phyloP scores from a whole-genome alignment of 805 yeast species.

The Saturnispora mendoncae region DNA sequence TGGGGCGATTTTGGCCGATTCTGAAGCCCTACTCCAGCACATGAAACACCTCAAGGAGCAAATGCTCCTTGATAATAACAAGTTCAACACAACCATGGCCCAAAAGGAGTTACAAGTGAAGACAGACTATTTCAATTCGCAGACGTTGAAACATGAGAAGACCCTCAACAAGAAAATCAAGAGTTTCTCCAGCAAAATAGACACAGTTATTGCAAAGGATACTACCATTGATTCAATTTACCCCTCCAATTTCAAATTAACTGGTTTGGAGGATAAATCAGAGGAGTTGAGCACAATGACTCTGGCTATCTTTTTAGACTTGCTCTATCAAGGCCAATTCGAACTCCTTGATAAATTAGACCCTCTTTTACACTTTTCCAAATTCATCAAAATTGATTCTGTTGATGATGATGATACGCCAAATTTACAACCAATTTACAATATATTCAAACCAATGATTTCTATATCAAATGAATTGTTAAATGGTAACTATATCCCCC shows the following conservation, averaged over 20 bases:
- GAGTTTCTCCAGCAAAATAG: constrained; percentile 11
- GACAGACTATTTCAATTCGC: constrained; percentile 2
- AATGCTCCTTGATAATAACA: too few relatives aligned
- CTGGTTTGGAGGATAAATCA: background rate
- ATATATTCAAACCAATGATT: constrained; percentile 4
- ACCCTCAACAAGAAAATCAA: constrained; percentile 17
- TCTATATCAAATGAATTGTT: background rate
- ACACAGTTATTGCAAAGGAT: background rate
- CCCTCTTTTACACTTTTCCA: background rate
- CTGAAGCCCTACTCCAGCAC: background rate
- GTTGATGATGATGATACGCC: background rate
- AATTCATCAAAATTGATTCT: background rate
- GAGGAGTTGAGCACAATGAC: background rate
- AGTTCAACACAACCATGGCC: too few relatives aligned
- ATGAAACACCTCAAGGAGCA: background rate
- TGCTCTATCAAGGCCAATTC: constrained; percentile 27
- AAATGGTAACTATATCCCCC: background rate
- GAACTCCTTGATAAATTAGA: constrained; percentile 12
- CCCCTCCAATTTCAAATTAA: background rate
- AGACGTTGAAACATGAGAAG: constrained; percentile 11
- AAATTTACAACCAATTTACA: background rate
- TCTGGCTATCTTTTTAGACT: constrained; percentile 24
- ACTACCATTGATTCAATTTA: constrained; percentile 6
- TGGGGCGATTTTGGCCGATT: background rate
- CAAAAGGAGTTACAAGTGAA: background rate